These are phyloP conservation scores for Phaeosphaeriaceae sp. DNA, from an alignment of 2,329 filamentous ascomycete species.

Conservation along the genomic window DNA sequence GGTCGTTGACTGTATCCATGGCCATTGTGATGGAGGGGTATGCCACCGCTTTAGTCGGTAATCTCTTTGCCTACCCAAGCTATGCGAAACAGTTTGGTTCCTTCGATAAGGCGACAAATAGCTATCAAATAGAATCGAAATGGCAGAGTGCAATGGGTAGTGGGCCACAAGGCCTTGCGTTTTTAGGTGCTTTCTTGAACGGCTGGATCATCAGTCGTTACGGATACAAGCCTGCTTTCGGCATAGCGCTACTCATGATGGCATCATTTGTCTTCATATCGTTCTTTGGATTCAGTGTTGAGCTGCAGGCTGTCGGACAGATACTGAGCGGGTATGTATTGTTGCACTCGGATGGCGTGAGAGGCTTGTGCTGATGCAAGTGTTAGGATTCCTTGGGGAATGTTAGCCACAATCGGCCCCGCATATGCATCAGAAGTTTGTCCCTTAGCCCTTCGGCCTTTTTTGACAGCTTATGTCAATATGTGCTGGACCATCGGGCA, in stretches of 20 bases:
- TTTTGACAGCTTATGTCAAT: constrained; percentile 59
- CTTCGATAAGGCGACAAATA: neutral
- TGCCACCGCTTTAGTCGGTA: neutral
- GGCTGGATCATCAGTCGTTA: neutral
- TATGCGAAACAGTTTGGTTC: neutral
- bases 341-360: too few relatives aligned
- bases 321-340: neutral
- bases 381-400: neutral
- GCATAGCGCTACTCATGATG: neutral
- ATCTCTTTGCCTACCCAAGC: neutral
- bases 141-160: neutral
- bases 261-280: neutral
- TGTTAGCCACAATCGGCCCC: neutral
- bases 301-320: neutral
- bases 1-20: neutral
- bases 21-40: neutral
- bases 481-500: constrained; percentile 57
- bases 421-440: constrained; percentile 64
- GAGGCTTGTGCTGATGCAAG: too few relatives aligned
- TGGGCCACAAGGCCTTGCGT: neutral
- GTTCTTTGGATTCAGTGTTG: neutral
- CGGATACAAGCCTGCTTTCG: neutral
- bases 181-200: neutral
- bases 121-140: neutral
- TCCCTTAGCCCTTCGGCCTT: constrained; percentile 68